Evolutionary conservation across 1,139 yeast species (phyloP), one percentile per base, ranked within the genome.

Genomic region (Pichia terricola): DNA sequence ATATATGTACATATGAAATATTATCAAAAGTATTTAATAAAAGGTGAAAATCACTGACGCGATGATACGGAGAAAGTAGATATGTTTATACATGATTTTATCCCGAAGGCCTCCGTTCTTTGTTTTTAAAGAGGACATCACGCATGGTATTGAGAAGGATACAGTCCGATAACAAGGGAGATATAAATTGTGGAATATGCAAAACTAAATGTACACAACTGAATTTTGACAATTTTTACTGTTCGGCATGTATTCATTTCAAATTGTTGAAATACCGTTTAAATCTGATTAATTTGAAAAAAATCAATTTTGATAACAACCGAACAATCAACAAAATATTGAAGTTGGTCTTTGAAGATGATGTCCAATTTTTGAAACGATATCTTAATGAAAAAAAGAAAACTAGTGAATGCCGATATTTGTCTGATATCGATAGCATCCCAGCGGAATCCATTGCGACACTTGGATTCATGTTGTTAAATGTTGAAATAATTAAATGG

Each of bases 401-500:
- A 7, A 30, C 9, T 30, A 2, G 10, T 30, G 7, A 30, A 7
- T 10, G 9, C 10, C 9, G 10, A 8, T 8, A 30, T 8, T 30
- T 30, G 10, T 8, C 32, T 30, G 32, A 7, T 8, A 10, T 30
- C 9, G 10, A 30, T 30, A 48, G 25, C 42, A 40, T 40, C 31
- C 54, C 58, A 10, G 55, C 63, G 1, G 62, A 66, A 16, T 58
- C 75, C 0, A 61, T 72, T 2, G 67, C 68, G 25, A 56, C 63
- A 26, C 55, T 75, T 32, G 66, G 75, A 0, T 58, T 69, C 11
- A 75, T 72, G 57, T 56, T 75, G 38, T 55, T 69, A 40, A 70
- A 66, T 51, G 63, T 74, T 26, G 68, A 68, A 38, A 52, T 65
- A 57, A 42, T 66, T 57, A 55, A 50, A 53, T 31, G 58, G 52